Percentiles rank a stretch among this genome's conserved stretches.
Evolutionary conservation across 2,329 filamentous ascomycete species (phyloP).

Genomic region (Geoglossum cookeanum): DNA sequence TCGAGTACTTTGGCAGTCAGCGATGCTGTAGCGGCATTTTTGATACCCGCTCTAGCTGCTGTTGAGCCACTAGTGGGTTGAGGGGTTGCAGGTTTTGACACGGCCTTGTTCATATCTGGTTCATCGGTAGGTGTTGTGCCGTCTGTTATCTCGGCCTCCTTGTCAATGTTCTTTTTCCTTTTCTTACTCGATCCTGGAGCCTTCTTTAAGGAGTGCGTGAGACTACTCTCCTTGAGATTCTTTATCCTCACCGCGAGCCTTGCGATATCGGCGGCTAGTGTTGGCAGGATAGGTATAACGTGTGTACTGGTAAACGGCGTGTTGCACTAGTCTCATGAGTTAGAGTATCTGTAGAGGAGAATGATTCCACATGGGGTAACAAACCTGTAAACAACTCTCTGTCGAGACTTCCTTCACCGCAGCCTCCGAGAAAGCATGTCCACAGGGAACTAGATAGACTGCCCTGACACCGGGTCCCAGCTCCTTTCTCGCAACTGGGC

Average conservation of each 20-base stretch:
- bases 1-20: constrained; percentile 72
- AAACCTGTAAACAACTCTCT: constrained; percentile 39
- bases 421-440: constrained; percentile 78
- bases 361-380: constrained; percentile 8
- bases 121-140: constrained; percentile 2
- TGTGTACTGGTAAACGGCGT: constrained; percentile 53
- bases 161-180: constrained; percentile 48
- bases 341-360: not conserved
- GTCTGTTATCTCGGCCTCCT: constrained; percentile 13
- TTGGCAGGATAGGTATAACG: constrained; percentile 64
- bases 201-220: constrained; percentile 83
- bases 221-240: constrained; percentile 47
- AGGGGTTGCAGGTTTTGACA: constrained; percentile 16
- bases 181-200: constrained; percentile 41
- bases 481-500: constrained; percentile 73
- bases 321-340: constrained; percentile 40
- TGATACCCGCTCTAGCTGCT: constrained; percentile 42
- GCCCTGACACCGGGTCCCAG: constrained; percentile 61
- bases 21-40: constrained; percentile 69
- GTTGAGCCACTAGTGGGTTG: constrained; percentile 14
- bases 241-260: constrained; percentile 46
- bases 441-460: constrained; percentile 85
- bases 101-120: constrained; percentile 8
- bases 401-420: constrained; percentile 63
- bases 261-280: constrained; percentile 48